phyloP scores from a whole-genome alignment of 768 basidiomycete species.

The Tephrocybe sp. region DNA sequence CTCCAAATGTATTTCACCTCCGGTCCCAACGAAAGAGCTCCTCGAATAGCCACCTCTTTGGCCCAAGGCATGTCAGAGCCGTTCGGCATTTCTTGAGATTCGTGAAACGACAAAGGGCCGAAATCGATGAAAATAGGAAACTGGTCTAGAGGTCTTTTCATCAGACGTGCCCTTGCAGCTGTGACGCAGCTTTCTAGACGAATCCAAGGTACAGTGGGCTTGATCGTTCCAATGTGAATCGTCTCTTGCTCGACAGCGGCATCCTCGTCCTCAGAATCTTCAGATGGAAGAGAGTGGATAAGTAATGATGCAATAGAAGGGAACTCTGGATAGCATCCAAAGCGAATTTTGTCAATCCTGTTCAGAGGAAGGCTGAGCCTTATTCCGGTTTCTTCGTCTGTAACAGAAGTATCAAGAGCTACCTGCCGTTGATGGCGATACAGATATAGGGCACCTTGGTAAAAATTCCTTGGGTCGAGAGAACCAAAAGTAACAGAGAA shows the following conservation, averaged over 20 bases:
- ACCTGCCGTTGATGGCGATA: conserved; percentile 41
- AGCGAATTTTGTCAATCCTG: conserved; percentile 28
- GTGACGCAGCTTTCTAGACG: conserved; percentile 24
- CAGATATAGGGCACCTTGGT: conserved; percentile 41
- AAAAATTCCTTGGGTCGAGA: background rate
- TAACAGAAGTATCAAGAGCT: conserved; percentile 24
- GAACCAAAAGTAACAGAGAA: too few relatives aligned
- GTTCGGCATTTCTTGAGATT: conserved; percentile 14
- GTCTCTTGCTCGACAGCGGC: conserved; percentile 22
- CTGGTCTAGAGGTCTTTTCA: conserved; percentile 9
- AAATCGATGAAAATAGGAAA: conserved; percentile 38
- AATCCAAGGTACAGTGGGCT: conserved; percentile 22
- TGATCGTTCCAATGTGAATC: conserved; percentile 31
- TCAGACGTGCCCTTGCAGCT: conserved; percentile 26
- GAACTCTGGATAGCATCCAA: conserved; percentile 23
- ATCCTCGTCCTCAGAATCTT: conserved; percentile 18
- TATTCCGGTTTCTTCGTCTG: conserved; percentile 35
- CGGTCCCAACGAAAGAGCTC: conserved; percentile 28
- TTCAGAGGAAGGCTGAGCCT: conserved; percentile 45
- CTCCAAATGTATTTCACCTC: conserved; percentile 35
- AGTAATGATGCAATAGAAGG: conserved; percentile 25
- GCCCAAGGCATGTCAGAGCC: conserved; percentile 12
- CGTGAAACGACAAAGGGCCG: conserved; percentile 37
- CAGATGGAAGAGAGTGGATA: conserved; percentile 19
- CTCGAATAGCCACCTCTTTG: conserved; percentile 30